These are phyloP conservation scores for Aspergillus saccharolyticus DNA, from an alignment of 495 filamentous ascomycete species.

Conservation along the genomic window DNA sequence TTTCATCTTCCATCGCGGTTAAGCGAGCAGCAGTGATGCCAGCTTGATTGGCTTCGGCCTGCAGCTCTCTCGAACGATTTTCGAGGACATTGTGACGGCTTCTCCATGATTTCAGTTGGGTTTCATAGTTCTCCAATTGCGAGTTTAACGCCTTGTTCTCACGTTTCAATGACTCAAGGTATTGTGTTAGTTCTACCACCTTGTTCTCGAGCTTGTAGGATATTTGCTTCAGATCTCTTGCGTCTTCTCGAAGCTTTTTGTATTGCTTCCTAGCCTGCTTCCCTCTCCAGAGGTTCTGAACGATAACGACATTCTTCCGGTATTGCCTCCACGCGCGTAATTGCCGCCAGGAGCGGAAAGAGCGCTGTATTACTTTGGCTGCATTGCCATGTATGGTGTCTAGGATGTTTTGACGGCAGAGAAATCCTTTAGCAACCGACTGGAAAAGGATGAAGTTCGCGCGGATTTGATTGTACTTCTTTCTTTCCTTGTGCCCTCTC, in stretches of 20 bases:
- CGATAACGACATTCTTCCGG: slow-evolving; percentile 78
- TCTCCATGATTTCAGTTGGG: slow-evolving; percentile 91
- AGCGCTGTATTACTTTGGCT: slow-evolving; percentile 82
- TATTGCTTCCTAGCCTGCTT: slow-evolving; percentile 75
- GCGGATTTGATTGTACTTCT: slow-evolving; percentile 67
- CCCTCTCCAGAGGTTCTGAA: slow-evolving; percentile 92
- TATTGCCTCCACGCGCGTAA: slow-evolving; percentile 82
- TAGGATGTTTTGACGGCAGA: slow-evolving; percentile 82
- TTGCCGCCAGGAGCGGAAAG: slow-evolving; percentile 76
- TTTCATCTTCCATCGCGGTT: slow-evolving; percentile 85
- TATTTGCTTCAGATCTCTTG: slow-evolving; percentile 96
- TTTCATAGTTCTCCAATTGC: slow-evolving; percentile 94
- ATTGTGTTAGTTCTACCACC: slow-evolving; percentile 96
- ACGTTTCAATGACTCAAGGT: slow-evolving; percentile 80
- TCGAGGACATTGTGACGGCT: slow-evolving; percentile 88
- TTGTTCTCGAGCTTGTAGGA: slow-evolving; percentile 99
- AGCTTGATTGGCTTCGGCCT: slow-evolving; percentile 94
- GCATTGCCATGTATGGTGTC: slow-evolving; percentile 92
- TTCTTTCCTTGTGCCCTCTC: slow-evolving; percentile 83
- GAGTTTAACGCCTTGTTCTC: slow-evolving; percentile 85
- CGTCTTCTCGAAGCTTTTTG: slow-evolving; percentile 87
- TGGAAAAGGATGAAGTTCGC: slow-evolving; percentile 80
- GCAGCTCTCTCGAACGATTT: slow-evolving; percentile 83
- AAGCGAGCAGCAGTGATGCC: slow-evolving; percentile 89
- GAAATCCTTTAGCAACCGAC: slow-evolving; percentile 83